Evolutionary conservation across 2,329 filamentous ascomycete genomes (phyloP), one percentile per base, ranked within the genome.

Genomic region (Coccinonectria pachysandricola): DNA sequence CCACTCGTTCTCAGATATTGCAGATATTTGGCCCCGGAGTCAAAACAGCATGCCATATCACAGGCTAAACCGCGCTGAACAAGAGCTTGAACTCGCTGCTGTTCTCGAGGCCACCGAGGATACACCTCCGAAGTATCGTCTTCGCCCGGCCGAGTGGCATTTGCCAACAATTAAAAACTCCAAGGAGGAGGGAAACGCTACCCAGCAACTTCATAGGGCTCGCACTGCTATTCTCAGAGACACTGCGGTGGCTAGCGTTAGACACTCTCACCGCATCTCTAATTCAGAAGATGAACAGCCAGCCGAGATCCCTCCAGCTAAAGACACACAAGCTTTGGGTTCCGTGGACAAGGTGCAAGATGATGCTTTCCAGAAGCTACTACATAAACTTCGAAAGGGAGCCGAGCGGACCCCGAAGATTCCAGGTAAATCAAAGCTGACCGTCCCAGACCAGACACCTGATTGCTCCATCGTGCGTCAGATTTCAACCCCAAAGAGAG

Each of bases 281-380:
- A 24, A 27, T 15, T 8, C 18, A 9, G 20, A 26, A 13, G 11
- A 13, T 12, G 16, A 30, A 13, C n/a, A 11, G 15, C n/a, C n/a
- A n/a, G n/a, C n/a, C n/a, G n/a, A n/a, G n/a, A n/a, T n/a, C n/a
- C n/a, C n/a, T n/a, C n/a, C n/a, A n/a, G n/a, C n/a, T n/a, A n/a
- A n/a, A n/a, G n/a, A n/a, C n/a, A n/a, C n/a, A n/a, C n/a, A n/a
- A n/a, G n/a, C n/a, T n/a, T n/a, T n/a, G n/a, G n/a, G n/a, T n/a
- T n/a, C n/a, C n/a, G n/a, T n/a, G n/a, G n/a, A n/a, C n/a, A n/a
- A n/a, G n/a, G n/a, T n/a, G n/a, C n/a, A n/a, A n/a, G n/a, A 45
- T 10, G 29, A 21, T 3, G 50, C 40, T 5, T 54, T 53, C 20
- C 28, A 46, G 17, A 43, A 28, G 12, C 29, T 54, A 26, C 24